Conservation (phyloP, 768 basidiomycete genomes). For the Pisolithus marmoratus region DNA sequence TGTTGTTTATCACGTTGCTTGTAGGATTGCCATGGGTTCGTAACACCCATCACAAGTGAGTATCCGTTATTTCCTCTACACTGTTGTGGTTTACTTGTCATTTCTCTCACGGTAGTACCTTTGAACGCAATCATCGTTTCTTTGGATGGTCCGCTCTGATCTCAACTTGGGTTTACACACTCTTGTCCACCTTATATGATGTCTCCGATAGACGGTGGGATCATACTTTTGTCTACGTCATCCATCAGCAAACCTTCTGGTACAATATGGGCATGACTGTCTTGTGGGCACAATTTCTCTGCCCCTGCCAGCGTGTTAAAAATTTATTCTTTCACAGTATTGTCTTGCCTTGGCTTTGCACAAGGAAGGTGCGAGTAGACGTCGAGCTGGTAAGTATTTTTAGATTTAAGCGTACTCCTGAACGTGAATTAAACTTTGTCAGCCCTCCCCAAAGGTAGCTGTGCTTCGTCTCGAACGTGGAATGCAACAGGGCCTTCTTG, state of each 20-base stretch:
- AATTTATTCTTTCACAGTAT: conserved; percentile 38
- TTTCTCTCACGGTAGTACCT: conserved; percentile 41
- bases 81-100: neutral
- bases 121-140: conserved; percentile 77
- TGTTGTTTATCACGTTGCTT: conserved; percentile 51
- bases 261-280: conserved; percentile 67
- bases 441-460: conserved; percentile 79
- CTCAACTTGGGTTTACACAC: conserved; percentile 60
- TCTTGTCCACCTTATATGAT: conserved; percentile 62
- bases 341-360: conserved; percentile 69
- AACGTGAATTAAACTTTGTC: conserved; percentile 4
- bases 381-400: conserved; percentile 59
- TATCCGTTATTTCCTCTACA: conserved; percentile 2
- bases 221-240: conserved; percentile 44
- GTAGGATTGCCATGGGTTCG: conserved; percentile 77
- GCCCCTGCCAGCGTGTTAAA: neutral
- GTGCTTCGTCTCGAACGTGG: conserved; percentile 75
- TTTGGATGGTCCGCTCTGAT: conserved; percentile 65
- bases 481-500: conserved; percentile 79
- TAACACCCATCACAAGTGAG: conserved; percentile 76
- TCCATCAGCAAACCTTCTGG: conserved; percentile 75
- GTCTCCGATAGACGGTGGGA: conserved; percentile 51
- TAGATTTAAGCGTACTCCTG: neutral
- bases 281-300: conserved; percentile 41
- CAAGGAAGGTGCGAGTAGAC: conserved; percentile 66